A percentile compares a stretch with the other conserved stretches of the same genome.
Evolutionary conservation across 2,329 filamentous ascomycete species (phyloP).

Genomic region (Boeremia exigua): DNA sequence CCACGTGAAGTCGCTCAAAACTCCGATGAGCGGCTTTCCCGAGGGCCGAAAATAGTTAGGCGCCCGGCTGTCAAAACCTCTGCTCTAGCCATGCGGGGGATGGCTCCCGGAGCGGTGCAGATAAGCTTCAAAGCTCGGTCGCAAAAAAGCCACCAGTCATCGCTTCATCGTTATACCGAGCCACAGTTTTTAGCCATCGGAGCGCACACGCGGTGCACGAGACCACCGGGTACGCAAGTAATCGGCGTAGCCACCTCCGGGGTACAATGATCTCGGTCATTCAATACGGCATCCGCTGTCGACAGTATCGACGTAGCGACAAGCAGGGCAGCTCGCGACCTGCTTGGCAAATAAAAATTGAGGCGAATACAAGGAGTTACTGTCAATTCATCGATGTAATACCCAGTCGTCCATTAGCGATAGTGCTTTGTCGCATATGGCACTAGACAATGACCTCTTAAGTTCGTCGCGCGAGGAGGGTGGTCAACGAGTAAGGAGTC

Average conservation of each 20-base stretch:
- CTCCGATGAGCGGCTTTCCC: slow-evolving; percentile 14
- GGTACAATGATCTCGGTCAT: slow-evolving; percentile 8
- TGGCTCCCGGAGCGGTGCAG: slow-evolving; percentile 9
- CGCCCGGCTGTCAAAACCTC: neutral
- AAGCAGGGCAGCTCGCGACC: slow-evolving; percentile 5
- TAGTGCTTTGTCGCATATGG: slow-evolving; percentile 63
- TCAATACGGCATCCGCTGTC: slow-evolving; percentile 9
- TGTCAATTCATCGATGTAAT: slow-evolving; percentile 19
- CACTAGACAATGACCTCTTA: slow-evolving; percentile 55
- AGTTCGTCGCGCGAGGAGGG: neutral
- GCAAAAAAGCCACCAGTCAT: slow-evolving; percentile 15
- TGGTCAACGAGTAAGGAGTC: neutral
- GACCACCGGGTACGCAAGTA: slow-evolving; percentile 2
- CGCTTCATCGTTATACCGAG: slow-evolving; percentile 14
- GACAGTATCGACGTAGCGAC: slow-evolving; percentile 1
- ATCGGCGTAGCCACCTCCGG: slow-evolving; percentile 15
- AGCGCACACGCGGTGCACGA: slow-evolving; percentile 1
- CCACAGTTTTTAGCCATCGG: slow-evolving; percentile 3
- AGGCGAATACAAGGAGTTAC: slow-evolving; percentile 11
- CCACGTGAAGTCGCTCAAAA: slow-evolving; percentile 18
- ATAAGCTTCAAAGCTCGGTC: neutral
- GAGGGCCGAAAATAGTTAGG: slow-evolving; percentile 2
- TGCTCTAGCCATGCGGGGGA: slow-evolving; percentile 2
- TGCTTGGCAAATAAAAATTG: slow-evolving; percentile 13
- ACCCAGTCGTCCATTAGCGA: slow-evolving; percentile 37